A percentile compares a stretch with the other conserved stretches of the same genome.
Evolutionary conservation across 164 flowering plant genomes (phyloP).

Genomic region (Dillenia suffruticosa): DNA sequence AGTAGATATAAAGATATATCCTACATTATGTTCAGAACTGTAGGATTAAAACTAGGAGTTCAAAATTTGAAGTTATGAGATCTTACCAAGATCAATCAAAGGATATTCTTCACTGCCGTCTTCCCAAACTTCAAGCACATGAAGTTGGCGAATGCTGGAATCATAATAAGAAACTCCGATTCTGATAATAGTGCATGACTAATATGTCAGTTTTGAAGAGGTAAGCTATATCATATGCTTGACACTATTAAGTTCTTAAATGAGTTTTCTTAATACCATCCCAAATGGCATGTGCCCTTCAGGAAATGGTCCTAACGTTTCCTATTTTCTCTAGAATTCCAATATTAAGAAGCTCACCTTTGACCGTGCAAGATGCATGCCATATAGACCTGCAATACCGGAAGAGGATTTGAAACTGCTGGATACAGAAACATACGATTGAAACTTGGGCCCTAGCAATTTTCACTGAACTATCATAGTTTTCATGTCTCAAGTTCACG

Average conservation of each 20-base stretch:
- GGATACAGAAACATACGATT: neutral
- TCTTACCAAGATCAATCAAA: constrained; percentile 68
- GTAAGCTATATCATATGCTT: neutral
- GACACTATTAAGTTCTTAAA: neutral
- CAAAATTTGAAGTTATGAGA: neutral
- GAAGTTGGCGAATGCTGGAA: constrained; percentile 67
- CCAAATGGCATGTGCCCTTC: neutral
- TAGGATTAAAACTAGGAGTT: no score
- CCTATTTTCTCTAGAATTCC: neutral
- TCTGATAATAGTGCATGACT: constrained; percentile 29
- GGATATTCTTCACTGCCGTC: constrained; percentile 74
- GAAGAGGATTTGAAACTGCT: neutral
- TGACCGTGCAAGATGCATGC: constrained; percentile 79
- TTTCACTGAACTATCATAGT: no score
- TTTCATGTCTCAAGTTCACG: no score
- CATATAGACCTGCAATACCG: constrained; percentile 80
- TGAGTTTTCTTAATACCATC: neutral
- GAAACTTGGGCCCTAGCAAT: no score
- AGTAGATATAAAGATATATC: no score
- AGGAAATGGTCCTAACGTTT: neutral
- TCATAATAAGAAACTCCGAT: constrained; percentile 92
- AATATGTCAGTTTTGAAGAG: constrained; percentile 4
- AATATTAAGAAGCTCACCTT: constrained; percentile 37
- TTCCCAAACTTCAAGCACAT: constrained; percentile 91
- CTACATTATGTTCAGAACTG: no score